Percentiles rank a stretch among this genome's conserved stretches.
Conservation (phyloP, 495 filamentous ascomycete genomes). For the Letharia lupina region DNA sequence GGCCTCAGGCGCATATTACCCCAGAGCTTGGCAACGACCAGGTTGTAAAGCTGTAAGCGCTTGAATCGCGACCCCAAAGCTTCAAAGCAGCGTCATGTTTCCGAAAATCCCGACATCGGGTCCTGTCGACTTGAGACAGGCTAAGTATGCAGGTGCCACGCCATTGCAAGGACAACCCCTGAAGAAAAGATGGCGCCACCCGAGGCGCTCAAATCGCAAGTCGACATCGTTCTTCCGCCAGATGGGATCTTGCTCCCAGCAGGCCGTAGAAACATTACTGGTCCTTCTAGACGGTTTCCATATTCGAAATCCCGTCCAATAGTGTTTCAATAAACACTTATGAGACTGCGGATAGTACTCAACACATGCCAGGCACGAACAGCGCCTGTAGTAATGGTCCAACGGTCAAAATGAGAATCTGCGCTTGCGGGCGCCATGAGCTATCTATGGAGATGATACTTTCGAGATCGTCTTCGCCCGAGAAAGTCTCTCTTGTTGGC, state of each 20-base stretch:
- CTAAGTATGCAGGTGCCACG: slow-evolving; percentile 14
- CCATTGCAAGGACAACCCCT: slow-evolving; percentile 6
- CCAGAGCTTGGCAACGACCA: slow-evolving; percentile 7
- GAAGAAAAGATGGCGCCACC: slow-evolving; percentile 4
- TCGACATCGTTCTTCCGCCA: background rate
- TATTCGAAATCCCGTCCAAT: background rate
- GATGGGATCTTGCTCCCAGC: slow-evolving; percentile 5
- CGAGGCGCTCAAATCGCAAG: slow-evolving; percentile 16
- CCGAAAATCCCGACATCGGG: slow-evolving; percentile 2
- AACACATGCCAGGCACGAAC: background rate
- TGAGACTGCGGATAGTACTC: background rate
- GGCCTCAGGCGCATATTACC: slow-evolving; percentile 7
- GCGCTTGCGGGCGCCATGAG: slow-evolving; percentile 7
- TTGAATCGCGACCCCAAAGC: background rate
- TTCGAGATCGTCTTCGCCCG: slow-evolving; percentile 7
- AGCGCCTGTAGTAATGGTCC: slow-evolving; percentile 5
- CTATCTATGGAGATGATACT: slow-evolving; percentile 1
- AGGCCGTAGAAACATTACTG: background rate
- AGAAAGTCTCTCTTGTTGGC: background rate
- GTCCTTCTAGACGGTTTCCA: background rate
- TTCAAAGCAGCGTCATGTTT: slow-evolving; percentile 14
- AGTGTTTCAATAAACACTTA: background rate
- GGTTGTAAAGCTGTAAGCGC: slow-evolving; percentile 1
- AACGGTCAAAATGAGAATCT: background rate
- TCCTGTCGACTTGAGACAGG: slow-evolving; percentile 8